Base-by-base conservation (phyloP, 306 rosid species). In the Erythrophleum fordii region DNA sequence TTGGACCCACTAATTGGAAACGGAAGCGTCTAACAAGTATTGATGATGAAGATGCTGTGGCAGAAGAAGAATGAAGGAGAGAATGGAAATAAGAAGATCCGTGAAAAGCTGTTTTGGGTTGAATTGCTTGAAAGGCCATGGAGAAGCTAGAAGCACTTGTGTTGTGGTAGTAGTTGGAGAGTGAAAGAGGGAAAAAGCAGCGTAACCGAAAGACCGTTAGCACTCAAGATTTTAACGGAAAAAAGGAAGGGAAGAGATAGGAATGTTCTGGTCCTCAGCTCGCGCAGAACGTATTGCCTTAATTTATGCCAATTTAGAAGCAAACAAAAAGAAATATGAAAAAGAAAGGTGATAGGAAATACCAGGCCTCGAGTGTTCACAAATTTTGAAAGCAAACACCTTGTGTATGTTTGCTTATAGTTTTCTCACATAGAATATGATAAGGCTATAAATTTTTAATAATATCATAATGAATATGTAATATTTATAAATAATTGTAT, bases 71-170 rank as follows among this genome's bases (percentile, higher is more conserved):
- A 61, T 52, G 78, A 61, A 82, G 49, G 35, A 75, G 41, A 66
- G 82, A 83, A 65, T 83, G 79, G 73, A 85, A 85, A 29, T 44
- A 61, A 74, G 84, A 84, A 83, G 77, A 78, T 49, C 45, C 74
- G 42, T 77, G 80, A 37, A 90, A 55, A 22, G 73, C 1, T 42
- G 77, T 37, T 53, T 45, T 59, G 62, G 81, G 66, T 56, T 77
- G 73, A 59, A 58, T 0, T 45, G 83, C 77, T 74, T 78, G 88
- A 81, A 84, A 17, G 35, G 75, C 77, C 88, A 84, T 82, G 22
- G 59, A 65, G 69, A 0, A 41, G 41, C 72, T 8, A 65, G 62
- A 45, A 76, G 59, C 26, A 58, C 20, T 55, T 18, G 42, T 64
- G 35, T 55, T 18, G 42, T 64, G 35, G 80, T 18, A 28, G 22